Conservation (phyloP, 495 filamentous ascomycete genomes). For the Xylaria curta region DNA sequence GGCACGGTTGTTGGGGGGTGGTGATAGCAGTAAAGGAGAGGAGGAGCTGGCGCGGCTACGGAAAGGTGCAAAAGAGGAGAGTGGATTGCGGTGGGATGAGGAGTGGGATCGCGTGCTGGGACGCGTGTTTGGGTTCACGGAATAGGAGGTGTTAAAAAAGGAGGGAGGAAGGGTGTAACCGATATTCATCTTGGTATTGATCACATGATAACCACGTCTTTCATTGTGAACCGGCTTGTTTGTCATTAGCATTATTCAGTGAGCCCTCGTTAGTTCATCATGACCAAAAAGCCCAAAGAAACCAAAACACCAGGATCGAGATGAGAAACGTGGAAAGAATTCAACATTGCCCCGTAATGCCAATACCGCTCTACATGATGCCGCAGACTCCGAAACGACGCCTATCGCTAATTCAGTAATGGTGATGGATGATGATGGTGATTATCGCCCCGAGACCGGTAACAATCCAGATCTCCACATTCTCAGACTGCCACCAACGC, state of each 20-base stretch:
- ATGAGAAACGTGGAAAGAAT: background rate
- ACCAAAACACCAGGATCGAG: background rate
- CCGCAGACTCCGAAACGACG: slow-evolving; percentile 17
- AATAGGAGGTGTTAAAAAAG: slow-evolving; percentile 17
- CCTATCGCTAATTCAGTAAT: slow-evolving; percentile 16
- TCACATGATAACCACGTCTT: background rate
- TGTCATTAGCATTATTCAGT: background rate
- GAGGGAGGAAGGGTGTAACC: background rate
- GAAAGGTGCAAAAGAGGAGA: slow-evolving; percentile 77
- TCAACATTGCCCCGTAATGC: background rate
- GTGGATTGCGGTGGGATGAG: slow-evolving; percentile 84
- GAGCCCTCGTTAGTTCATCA: background rate
- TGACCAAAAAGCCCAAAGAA: background rate
- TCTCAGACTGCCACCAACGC: background rate
- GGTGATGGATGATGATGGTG: background rate
- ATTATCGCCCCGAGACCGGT: background rate
- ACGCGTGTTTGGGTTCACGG: slow-evolving; percentile 66
- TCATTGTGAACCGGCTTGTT: background rate
- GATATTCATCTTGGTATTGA: background rate
- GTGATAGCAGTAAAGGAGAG: slow-evolving; percentile 32
- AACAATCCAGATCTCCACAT: background rate
- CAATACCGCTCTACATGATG: background rate
- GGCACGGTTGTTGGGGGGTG: slow-evolving; percentile 62
- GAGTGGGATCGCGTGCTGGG: slow-evolving; percentile 88
- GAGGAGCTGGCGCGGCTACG: slow-evolving; percentile 66